Base-by-base conservation (phyloP, 345 rosid genomes). In the Bruguiera parviflora region DNA sequence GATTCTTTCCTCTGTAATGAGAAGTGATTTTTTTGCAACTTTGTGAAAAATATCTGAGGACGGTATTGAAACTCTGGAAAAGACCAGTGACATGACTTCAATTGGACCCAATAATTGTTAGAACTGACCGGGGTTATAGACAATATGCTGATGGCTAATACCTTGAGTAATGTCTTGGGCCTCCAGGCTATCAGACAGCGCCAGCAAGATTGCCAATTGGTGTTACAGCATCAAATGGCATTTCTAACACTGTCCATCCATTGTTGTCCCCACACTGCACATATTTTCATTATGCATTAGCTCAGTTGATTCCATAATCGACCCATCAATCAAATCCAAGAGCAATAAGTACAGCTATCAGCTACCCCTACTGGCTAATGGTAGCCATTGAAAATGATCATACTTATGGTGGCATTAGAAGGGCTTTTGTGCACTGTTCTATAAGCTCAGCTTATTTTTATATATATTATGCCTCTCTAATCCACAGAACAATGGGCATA, bases 281-380 rank as follows among this genome's bases (percentile, higher is more conserved):
- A 63, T 65, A 7, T 57, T 67, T 82, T 73, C 55, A 53, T 53
- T 71, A 29, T 69, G 65, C 74, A 75, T 77, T 71, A 83, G 57
- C 69, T 67, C 73, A 69, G 65, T 67, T 58, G 75, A 81, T 86
- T 86, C 83, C 86, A 81, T 72, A 75, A 75, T 66, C 51, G 63
- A 32, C 82, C 83, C 79, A 86, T 84, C 90, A 84, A 84, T 86
- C 90, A 86, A 79, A 78, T 77, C 80, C 64, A 51, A 28, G 46
- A 52, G 47, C 68, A 20, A 35, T 58, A 49, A 27, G 10, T 52
- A 58, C 61, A 75, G 77, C 71, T 66, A 57, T 75, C 81, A 71
- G 67, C 74, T 61, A 49, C 58, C 53, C 61, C 33, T 63, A 6
- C 29, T 37, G 58, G 59, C 78, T 71, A 63, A 55, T 22, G 37